phyloP scores from a whole-genome alignment of 192 early-diverging fungal species.

The Rhizoclosmatium globosum region DNA sequence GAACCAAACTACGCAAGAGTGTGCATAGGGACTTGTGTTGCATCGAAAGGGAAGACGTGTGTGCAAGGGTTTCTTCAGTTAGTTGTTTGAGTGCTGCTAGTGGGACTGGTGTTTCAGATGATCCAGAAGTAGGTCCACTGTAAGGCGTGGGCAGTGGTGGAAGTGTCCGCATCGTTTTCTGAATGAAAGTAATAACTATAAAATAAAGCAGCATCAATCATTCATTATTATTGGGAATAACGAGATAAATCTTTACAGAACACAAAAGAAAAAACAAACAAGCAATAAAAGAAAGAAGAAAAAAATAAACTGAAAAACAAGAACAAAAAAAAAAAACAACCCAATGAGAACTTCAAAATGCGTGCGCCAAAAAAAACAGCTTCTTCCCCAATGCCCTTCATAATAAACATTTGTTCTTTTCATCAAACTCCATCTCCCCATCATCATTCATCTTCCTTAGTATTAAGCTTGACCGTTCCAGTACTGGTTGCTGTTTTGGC shows the following conservation, averaged over 20 bases:
- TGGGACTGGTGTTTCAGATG: background rate
- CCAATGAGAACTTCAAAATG: background rate
- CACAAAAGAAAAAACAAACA: background rate
- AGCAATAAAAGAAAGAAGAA: conserved; percentile 11
- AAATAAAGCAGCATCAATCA: too few species aligned
- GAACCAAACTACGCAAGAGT: conserved; percentile 3
- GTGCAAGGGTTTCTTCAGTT: background rate
- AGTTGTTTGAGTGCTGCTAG: background rate
- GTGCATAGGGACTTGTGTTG: background rate
- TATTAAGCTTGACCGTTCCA: conserved; percentile 47
- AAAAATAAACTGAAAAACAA: conserved; percentile 7
- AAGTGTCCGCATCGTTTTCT: background rate
- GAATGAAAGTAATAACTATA: too few species aligned
- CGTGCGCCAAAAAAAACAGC: background rate
- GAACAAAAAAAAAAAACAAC: background rate
- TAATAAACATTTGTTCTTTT: background rate
- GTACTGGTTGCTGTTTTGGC: conserved; percentile 42
- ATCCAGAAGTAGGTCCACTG: too few species aligned
- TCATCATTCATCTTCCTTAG: background rate
- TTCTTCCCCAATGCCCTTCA: background rate
- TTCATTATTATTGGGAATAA: too few species aligned
- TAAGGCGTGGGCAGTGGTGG: background rate
- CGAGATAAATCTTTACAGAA: background rate
- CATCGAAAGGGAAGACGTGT: background rate
- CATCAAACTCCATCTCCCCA: background rate